These are phyloP conservation scores for Botrytis deweyae DNA, from an alignment of 2,329 filamentous ascomycete genomes.

Conservation along the genomic window DNA sequence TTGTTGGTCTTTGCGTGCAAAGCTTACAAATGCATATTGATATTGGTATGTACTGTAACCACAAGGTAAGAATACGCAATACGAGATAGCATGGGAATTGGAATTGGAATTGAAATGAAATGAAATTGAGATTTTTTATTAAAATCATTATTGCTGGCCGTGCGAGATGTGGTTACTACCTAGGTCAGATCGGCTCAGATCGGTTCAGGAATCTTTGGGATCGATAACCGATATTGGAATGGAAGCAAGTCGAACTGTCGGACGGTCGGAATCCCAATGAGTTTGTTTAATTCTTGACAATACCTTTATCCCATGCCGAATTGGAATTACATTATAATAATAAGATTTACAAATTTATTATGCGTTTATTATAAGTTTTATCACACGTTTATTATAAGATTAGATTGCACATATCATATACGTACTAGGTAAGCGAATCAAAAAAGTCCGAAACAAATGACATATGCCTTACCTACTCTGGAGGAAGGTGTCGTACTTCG, in stretches of 20 bases:
- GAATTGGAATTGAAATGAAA: neutral
- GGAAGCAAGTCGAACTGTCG: neutral
- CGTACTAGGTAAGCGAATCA: neutral
- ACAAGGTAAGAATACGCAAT: neutral
- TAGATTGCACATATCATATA: neutral
- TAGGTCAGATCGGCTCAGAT: neutral
- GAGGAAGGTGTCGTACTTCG: neutral
- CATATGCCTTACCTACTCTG: neutral
- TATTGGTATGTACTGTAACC: neutral
- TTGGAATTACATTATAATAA: too few relatives aligned
- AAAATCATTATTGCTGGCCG: neutral
- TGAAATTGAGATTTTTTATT: neutral
- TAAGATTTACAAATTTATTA: neutral
- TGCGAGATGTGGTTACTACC: neutral
- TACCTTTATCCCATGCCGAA: neutral
- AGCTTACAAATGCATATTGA: neutral
- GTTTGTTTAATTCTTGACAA: neutral
- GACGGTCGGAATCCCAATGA: neutral
- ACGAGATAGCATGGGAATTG: neutral
- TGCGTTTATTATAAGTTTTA: neutral
- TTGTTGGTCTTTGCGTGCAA: neutral
- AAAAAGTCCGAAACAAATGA: neutral
- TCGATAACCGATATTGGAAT: neutral
- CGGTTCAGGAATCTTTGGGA: neutral
- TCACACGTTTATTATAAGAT: slow-evolving; percentile 1